These are phyloP conservation scores for Acanthamoeba sp. DNA, from an alignment of 208 protist species.

Conservation along the genomic window DNA sequence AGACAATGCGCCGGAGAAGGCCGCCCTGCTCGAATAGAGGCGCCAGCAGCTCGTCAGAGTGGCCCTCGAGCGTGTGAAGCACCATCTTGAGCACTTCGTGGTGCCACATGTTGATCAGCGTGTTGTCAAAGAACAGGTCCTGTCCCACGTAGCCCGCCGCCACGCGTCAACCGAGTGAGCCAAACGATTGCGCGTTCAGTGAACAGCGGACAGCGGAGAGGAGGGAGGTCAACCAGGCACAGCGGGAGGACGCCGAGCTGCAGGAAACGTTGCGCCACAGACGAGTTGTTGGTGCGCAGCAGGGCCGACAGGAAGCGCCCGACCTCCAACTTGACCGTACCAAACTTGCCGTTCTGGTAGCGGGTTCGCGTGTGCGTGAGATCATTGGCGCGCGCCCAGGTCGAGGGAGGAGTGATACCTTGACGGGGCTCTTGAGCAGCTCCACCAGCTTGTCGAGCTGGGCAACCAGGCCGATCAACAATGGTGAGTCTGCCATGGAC, in stretches of 20 bases:
- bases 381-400: background rate
- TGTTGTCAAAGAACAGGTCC: conserved; percentile 12
- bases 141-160: background rate
- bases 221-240: background rate
- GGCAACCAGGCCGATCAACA: background rate
- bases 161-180: background rate
- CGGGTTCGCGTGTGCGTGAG: background rate
- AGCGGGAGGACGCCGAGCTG: background rate
- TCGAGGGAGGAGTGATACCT: background rate
- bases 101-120: conserved; percentile 17
- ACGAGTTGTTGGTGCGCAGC: conserved; percentile 10
- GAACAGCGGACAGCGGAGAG: background rate
- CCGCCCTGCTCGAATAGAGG: background rate
- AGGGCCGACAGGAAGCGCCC: conserved; percentile 19
- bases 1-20: background rate
- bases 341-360: background rate
- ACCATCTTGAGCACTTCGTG: conserved; percentile 64
- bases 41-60: background rate
- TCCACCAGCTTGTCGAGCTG: background rate
- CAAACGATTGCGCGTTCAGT: background rate
- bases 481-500: background rate
- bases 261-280: background rate
- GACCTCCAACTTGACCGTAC: background rate
- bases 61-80: background rate
- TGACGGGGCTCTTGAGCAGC: background rate